These are phyloP conservation scores for Candida methanosorbosa DNA, from an alignment of 805 yeast genomes.

Conservation along the genomic window DNA sequence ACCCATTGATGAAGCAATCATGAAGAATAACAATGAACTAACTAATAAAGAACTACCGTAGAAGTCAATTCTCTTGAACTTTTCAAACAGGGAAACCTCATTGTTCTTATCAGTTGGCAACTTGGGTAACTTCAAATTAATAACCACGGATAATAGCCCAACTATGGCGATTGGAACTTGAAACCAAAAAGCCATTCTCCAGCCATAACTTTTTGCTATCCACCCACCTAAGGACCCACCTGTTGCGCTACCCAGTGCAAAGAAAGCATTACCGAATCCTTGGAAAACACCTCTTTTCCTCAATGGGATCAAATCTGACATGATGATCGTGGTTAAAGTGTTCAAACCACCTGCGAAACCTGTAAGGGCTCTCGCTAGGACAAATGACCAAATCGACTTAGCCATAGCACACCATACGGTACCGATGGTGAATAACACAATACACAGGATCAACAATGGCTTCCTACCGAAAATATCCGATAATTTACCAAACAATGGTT, in stretches of 20 bases:
- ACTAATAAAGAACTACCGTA: conserved; percentile 2
- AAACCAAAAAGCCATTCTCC: conserved; percentile 55
- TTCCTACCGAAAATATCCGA: conserved; percentile 69
- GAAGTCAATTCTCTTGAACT: conserved; percentile 50
- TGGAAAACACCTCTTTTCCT: conserved; percentile 79
- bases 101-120: conserved; percentile 26
- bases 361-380: conserved; percentile 56
- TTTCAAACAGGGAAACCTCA: conserved; percentile 29
- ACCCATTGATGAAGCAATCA: conserved; percentile 1
- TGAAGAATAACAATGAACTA: not conserved
- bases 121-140: conserved; percentile 37
- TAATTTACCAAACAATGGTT: conserved; percentile 63
- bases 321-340: conserved; percentile 65
- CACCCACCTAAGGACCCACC: conserved; percentile 65
- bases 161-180: conserved; percentile 44
- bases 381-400: conserved; percentile 35
- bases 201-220: conserved; percentile 45
- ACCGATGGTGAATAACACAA: conserved; percentile 48
- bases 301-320: conserved; percentile 74
- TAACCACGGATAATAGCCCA: conserved; percentile 28
- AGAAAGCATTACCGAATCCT: conserved; percentile 75
- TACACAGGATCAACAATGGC: conserved; percentile 40
- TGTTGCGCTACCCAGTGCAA: conserved; percentile 67
- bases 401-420: conserved; percentile 48
- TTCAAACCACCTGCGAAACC: conserved; percentile 92